Percentiles rank a stretch among this genome's conserved stretches.
Evolutionary conservation across 2,329 filamentous ascomycete species (phyloP).

Genomic region (Pezicula neosporulosa): DNA sequence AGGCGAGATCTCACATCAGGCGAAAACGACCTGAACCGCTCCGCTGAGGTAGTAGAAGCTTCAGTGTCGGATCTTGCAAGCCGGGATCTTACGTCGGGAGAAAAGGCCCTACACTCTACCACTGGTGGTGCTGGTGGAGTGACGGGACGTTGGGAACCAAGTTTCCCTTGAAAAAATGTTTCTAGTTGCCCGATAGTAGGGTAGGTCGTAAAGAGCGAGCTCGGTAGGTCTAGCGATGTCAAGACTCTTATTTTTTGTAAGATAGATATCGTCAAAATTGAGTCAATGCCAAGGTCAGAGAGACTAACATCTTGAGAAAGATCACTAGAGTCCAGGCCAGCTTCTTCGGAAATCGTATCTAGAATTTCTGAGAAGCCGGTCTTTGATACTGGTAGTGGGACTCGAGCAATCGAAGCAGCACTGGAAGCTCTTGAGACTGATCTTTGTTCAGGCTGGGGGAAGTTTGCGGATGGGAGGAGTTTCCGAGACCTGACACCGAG

Average conservation of each 20-base stretch:
- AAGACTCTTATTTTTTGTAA: background rate
- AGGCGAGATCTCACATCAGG: too few species aligned
- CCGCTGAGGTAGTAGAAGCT: too few species aligned
- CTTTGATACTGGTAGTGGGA: background rate
- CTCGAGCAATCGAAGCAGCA: background rate
- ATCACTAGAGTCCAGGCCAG: slow-evolving; percentile 48
- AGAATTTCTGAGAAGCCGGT: slow-evolving; percentile 47
- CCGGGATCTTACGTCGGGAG: too few species aligned
- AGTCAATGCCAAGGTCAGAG: slow-evolving; percentile 53
- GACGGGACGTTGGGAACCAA: background rate
- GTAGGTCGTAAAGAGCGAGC: slow-evolving; percentile 1
- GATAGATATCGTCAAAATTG: slow-evolving; percentile 37
- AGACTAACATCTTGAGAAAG: slow-evolving; percentile 51
- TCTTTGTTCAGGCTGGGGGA: background rate
- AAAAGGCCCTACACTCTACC: background rate
- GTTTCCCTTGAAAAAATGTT: background rate
- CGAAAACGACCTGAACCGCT: too few species aligned
- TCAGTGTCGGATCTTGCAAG: too few species aligned
- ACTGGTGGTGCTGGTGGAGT: background rate
- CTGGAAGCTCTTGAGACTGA: background rate
- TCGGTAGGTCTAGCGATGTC: slow-evolving; percentile 2
- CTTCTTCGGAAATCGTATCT: slow-evolving; percentile 52
- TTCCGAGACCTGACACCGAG: slow-evolving; percentile 41
- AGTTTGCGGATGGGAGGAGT: slow-evolving; percentile 35
- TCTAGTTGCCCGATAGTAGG: background rate